Conservation (phyloP, 352 stramenopile genomes). For the Globisporangium perplexum region DNA sequence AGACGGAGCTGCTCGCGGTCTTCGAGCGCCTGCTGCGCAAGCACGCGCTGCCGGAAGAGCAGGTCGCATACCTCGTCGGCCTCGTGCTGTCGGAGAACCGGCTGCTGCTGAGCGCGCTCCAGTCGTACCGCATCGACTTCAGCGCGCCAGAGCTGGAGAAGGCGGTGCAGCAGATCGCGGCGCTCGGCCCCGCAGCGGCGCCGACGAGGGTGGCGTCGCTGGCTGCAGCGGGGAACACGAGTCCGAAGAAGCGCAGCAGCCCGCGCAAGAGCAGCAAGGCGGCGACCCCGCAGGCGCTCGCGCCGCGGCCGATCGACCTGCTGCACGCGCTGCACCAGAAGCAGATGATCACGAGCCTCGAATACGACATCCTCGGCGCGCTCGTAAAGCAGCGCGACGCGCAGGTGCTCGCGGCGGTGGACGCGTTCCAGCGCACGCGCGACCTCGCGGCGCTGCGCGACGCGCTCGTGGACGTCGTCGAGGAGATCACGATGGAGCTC, state of each 20-base stretch:
- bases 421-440: conserved; percentile 32
- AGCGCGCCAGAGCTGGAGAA: conserved; percentile 43
- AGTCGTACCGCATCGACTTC: conserved; percentile 42
- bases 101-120: conserved; percentile 44
- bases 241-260: conserved; percentile 6
- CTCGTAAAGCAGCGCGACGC: conserved; percentile 52
- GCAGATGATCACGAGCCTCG: conserved; percentile 56
- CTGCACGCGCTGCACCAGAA: conserved; percentile 42
- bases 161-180: conserved; percentile 44
- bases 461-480: conserved; percentile 46
- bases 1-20: conserved; percentile 43
- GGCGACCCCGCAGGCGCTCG: conserved; percentile 8
- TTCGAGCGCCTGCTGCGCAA: conserved; percentile 55
- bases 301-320: conserved; percentile 26
- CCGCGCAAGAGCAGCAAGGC: conserved; percentile 7
- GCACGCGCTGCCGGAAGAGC: conserved; percentile 51
- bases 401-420: conserved; percentile 38
- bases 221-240: neutral
- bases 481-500: conserved; percentile 58
- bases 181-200: conserved; percentile 16
- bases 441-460: conserved; percentile 31
- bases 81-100: conserved; percentile 45
- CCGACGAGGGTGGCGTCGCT: too few relatives aligned
- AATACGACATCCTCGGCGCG: conserved; percentile 50
- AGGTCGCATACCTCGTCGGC: conserved; percentile 35